Evolutionary conservation across 495 filamentous ascomycete genomes (phyloP).

Genomic region (Neurospora tetraspora): DNA sequence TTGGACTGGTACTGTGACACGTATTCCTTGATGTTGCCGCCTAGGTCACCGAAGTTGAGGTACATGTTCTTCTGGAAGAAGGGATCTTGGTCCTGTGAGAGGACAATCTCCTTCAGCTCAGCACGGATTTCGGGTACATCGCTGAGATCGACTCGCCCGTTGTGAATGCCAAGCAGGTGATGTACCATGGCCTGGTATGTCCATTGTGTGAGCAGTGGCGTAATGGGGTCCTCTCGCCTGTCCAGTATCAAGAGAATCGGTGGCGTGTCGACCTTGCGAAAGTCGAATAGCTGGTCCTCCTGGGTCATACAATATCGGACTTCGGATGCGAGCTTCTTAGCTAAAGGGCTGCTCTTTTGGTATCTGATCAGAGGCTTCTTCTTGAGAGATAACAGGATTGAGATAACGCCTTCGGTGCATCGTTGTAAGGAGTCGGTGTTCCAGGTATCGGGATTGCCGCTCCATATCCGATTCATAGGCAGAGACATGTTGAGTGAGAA

Average conservation of each 20-base stretch:
- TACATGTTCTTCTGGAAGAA: constrained; percentile 99
- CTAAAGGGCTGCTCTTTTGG: constrained; percentile 81
- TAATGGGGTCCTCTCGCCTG: constrained; percentile 88
- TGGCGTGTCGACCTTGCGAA: constrained; percentile 87
- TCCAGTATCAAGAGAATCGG: constrained; percentile 88
- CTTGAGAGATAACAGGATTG: constrained; percentile 74
- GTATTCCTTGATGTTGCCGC: constrained; percentile 96
- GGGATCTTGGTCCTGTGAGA: constrained; percentile 95
- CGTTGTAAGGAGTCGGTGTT: constrained; percentile 77
- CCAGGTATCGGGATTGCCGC: constrained; percentile 77
- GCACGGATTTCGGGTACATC: constrained; percentile 81
- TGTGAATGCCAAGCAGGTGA: constrained; percentile 84
- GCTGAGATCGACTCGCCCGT: constrained; percentile 80
- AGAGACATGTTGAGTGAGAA: constrained; percentile 71
- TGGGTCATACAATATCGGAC: constrained; percentile 87
- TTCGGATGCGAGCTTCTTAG: constrained; percentile 87
- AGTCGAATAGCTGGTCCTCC: constrained; percentile 96
- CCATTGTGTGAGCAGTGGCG: constrained; percentile 94
- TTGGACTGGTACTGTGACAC: constrained; percentile 96
- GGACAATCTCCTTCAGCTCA: constrained; percentile 88
- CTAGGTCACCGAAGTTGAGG: constrained; percentile 93
- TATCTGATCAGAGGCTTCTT: constrained; percentile 94
- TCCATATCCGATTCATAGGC: constrained; percentile 68
- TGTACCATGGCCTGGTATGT: constrained; percentile 99
- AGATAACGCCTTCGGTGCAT: constrained; percentile 76